These are phyloP conservation scores for Podospora australis DNA, from an alignment of 495 filamentous ascomycete genomes.

Conservation along the genomic window DNA sequence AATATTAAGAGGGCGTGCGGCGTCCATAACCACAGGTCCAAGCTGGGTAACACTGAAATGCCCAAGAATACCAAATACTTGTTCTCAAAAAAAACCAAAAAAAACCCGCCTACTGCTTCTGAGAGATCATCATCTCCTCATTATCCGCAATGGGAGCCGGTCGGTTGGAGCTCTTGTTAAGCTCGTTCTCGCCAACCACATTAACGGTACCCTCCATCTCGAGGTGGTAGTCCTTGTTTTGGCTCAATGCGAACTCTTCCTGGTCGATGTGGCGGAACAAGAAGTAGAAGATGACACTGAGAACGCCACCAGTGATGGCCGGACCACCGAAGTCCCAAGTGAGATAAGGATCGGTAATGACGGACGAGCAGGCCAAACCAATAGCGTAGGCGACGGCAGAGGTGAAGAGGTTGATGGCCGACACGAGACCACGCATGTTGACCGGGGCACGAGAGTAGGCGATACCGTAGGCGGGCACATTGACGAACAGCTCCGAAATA, in stretches of 20 bases:
- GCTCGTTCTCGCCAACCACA: conserved; percentile 34
- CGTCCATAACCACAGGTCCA: no score
- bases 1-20: no score
- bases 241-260: conserved; percentile 37
- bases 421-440: conserved; percentile 63
- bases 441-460: conserved; percentile 65
- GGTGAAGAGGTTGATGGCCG: conserved; percentile 57
- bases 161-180: no score
- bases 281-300: conserved; percentile 43
- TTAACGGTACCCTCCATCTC: conserved; percentile 27
- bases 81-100: no score
- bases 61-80: no score
- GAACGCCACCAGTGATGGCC: conserved; percentile 41
- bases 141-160: no score
- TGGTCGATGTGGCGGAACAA: conserved; percentile 45
- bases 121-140: no score
- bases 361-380: conserved; percentile 53
- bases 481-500: conserved; percentile 62
- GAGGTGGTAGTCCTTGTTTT: conserved; percentile 34
- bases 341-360: conserved; percentile 55
- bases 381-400: conserved; percentile 54
- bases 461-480: conserved; percentile 65
- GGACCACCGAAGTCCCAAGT: conserved; percentile 49
- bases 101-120: no score
- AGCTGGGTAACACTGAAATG: no score